These are phyloP conservation scores for Penicillium coprophilum DNA, from an alignment of 495 filamentous ascomycete genomes.

Conservation along the genomic window DNA sequence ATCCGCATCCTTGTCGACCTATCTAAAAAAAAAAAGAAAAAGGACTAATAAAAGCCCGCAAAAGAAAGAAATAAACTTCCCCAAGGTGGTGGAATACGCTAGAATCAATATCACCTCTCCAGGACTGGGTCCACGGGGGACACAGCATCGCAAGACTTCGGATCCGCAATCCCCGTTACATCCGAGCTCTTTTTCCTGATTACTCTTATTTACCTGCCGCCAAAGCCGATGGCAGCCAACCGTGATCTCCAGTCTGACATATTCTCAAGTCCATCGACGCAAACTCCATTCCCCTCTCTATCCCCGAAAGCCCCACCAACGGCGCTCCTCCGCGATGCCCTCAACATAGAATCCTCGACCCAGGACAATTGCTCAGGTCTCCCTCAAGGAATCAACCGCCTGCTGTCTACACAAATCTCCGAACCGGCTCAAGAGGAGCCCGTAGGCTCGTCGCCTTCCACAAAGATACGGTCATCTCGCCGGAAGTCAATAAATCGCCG, in stretches of 20 bases:
- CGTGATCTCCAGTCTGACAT: constrained; percentile 26
- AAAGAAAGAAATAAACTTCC: too few relatives aligned
- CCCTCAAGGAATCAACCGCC: constrained; percentile 16
- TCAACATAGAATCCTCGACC: constrained; percentile 42
- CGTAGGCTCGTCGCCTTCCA: constrained; percentile 29
- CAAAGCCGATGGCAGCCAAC: constrained; percentile 27
- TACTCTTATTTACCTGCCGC: constrained; percentile 16
- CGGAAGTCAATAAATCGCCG: constrained; percentile 45
- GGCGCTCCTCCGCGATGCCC: constrained; percentile 46
- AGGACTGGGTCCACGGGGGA: constrained; percentile 9
- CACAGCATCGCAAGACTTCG: constrained; percentile 9
- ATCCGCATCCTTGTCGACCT: neutral
- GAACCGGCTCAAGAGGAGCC: constrained; percentile 36
- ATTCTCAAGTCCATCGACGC: constrained; percentile 7
- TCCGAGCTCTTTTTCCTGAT: constrained; percentile 28
- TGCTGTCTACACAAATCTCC: constrained; percentile 21
- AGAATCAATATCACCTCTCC: constrained; percentile 11
- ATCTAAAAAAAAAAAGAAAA: neutral
- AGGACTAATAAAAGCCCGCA: neutral
- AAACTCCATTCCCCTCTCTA: constrained; percentile 11
- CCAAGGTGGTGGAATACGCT: constrained; percentile 19
- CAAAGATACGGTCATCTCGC: constrained; percentile 41
- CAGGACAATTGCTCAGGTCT: constrained; percentile 30
- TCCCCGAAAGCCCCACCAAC: constrained; percentile 28
- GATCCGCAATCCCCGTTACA: constrained; percentile 37